Evolutionary conservation across 2,329 filamentous ascomycete genomes (phyloP), one percentile per base, ranked within the genome.

Genomic region (Botrytis byssoidea): DNA sequence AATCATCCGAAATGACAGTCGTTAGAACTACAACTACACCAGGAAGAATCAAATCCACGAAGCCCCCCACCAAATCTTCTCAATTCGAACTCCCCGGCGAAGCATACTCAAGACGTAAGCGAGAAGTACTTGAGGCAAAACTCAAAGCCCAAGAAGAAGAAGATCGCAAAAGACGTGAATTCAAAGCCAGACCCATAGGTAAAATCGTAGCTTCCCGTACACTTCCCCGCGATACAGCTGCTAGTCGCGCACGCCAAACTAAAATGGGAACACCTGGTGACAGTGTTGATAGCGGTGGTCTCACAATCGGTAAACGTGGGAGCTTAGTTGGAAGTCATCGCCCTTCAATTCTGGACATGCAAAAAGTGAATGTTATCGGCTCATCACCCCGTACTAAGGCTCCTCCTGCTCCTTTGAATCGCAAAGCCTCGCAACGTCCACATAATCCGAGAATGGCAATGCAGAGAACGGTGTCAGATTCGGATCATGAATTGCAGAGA

Each of bases 21-120:
- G 80, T 83, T 68, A 48, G 35, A 37, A 80, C 81, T 61, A 81
- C 82, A 37, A 80, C 81, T 59, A 81, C 82, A 42, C 77, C 82
- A 74, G 82, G 84, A 16, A 81, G 85, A 74, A 81, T 84, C 68
- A 88, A 85, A 78, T 87, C 86, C 32, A 84, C 81, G 65, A 90
- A 86, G 77, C 81, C 83, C n/a, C 84, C 85, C 29, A 87, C 87
- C 1, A 85, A 85, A 37, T 85, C 89, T 18, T 85, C 82, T 9
- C 44, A 37, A 68, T 91, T 91, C 81, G 88, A 91, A 81, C 84
- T 92, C 61, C 89, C 89, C 0, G 89, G 89, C 14, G 90, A 91
- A 78, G 87, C 86, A 5, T 86, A 91, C 68, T 81, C 81, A 65
- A 78, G 79, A 44, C 80, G 76, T 68, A 82, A 89, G 82, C 83